Conservation (phyloP, 139 green algal genomes). For the Tetradesmus lagerheimii region DNA sequence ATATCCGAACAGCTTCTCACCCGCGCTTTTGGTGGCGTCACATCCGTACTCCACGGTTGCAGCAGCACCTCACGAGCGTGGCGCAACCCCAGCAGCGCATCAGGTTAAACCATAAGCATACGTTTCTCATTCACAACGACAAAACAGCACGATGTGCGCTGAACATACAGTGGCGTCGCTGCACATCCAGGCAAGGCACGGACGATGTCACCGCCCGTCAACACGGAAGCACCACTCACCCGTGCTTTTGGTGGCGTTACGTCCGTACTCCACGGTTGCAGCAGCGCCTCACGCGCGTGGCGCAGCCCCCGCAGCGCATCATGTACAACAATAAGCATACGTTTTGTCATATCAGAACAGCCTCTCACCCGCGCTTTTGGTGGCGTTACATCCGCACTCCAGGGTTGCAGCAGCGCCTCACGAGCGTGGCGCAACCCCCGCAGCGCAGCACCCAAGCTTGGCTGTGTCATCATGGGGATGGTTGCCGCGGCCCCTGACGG, state of each 20-base stretch:
- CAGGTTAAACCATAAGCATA: too few relatives aligned
- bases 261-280: not conserved
- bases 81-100: not conserved
- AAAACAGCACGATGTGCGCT: too few relatives aligned
- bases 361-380: too few relatives aligned
- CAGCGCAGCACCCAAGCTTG: not conserved
- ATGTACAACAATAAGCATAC: too few relatives aligned
- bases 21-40: not conserved
- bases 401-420: not conserved
- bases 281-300: not conserved
- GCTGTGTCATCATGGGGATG: not conserved
- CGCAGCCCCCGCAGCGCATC: not conserved
- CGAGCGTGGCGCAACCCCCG: not conserved
- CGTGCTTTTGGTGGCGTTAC: not conserved
- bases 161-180: too few relatives aligned
- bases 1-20: too few relatives aligned
- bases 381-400: not conserved
- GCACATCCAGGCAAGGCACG: too few relatives aligned
- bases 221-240: not conserved
- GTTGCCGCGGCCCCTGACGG: not conserved
- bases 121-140: too few relatives aligned
- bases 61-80: not conserved
- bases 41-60: not conserved
- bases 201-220: too few relatives aligned
- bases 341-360: too few relatives aligned